Percentiles rank a stretch among this genome's conserved stretches.
Conservation (phyloP, 257 asterid species). For the Lithospermum erythrorhizon region DNA sequence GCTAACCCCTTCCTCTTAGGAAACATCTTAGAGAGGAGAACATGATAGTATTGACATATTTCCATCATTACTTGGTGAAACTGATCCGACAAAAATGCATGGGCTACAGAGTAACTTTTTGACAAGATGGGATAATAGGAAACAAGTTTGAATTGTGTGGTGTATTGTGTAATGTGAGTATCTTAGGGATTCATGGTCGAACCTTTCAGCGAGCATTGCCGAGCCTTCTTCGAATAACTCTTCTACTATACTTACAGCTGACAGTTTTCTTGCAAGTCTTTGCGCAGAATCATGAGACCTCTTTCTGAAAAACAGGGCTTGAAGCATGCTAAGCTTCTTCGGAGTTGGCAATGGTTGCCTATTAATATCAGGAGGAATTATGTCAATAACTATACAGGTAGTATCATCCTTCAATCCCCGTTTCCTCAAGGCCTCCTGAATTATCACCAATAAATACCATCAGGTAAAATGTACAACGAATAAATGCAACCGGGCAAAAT, state of each 20-base stretch:
- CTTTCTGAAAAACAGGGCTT: constrained; percentile 34
- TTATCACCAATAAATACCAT: constrained; percentile 10
- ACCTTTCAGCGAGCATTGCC: constrained; percentile 67
- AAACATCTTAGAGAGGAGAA: too few species aligned
- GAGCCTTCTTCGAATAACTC: constrained; percentile 84
- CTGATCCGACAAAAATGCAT: too few species aligned
- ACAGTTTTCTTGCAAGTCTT: constrained; percentile 32
- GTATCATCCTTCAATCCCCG: constrained; percentile 83
- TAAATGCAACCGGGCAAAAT: not conserved
- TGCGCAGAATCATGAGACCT: constrained; percentile 21
- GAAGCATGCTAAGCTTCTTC: constrained; percentile 35
- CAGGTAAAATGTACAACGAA: constrained; percentile 3
- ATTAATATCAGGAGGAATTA: constrained; percentile 41
- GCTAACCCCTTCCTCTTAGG: too few species aligned
- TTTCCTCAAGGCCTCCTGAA: constrained; percentile 61
- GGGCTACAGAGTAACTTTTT: too few species aligned
- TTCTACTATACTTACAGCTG: constrained; percentile 59
- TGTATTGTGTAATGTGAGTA: too few species aligned
- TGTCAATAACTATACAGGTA: constrained; percentile 72
- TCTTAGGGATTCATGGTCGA: constrained; percentile 6
- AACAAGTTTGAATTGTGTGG: too few species aligned
- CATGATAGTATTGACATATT: too few species aligned
- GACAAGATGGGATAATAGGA: too few species aligned
- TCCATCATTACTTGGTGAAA: too few species aligned
- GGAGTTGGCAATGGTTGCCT: constrained; percentile 28